Evolutionary conservation across 192 early-diverging fungal species (phyloP).

Genomic region (Coemansia asiatica): DNA sequence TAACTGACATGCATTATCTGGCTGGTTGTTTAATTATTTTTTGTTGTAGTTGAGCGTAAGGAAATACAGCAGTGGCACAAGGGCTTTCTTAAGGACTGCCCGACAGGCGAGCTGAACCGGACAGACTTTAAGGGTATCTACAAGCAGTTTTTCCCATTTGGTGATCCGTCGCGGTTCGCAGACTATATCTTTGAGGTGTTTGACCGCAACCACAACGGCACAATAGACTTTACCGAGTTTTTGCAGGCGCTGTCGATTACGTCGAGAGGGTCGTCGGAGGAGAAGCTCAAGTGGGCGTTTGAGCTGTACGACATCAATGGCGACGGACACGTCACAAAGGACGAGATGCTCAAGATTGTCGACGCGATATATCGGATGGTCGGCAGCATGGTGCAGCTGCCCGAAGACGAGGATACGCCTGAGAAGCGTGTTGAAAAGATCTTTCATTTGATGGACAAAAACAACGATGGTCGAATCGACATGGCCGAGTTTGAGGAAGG

Average conservation of each 20-base stretch:
- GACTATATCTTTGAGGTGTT: slow-evolving; percentile 91
- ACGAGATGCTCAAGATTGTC: slow-evolving; percentile 91
- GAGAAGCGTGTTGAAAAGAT: slow-evolving; percentile 90
- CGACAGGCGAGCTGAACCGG: slow-evolving; percentile 78
- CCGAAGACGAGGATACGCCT: slow-evolving; percentile 88
- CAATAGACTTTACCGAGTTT: slow-evolving; percentile 91
- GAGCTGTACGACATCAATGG: slow-evolving; percentile 90
- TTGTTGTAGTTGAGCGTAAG: slow-evolving; percentile 76
- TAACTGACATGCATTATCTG: not conserved
- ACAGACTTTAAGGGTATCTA: slow-evolving; percentile 89
- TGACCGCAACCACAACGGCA: slow-evolving; percentile 86
- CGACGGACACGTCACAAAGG: slow-evolving; percentile 81
- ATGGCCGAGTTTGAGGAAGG: slow-evolving; percentile 89
- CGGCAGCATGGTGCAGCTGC: slow-evolving; percentile 85
- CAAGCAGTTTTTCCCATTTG: slow-evolving; percentile 97
- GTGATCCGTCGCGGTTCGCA: slow-evolving; percentile 85
- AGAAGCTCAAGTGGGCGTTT: slow-evolving; percentile 86
- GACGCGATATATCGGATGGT: slow-evolving; percentile 95
- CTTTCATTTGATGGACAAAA: slow-evolving; percentile 85
- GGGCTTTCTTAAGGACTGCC: slow-evolving; percentile 92
- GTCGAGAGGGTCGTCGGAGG: slow-evolving; percentile 76
- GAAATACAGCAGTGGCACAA: slow-evolving; percentile 97
- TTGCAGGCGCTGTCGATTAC: slow-evolving; percentile 83
- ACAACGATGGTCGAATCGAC: slow-evolving; percentile 78
- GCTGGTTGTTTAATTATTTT: not conserved